phyloP scores from a whole-genome alignment of 306 rosid genomes.

The Glycyrrhiza uralensis region DNA sequence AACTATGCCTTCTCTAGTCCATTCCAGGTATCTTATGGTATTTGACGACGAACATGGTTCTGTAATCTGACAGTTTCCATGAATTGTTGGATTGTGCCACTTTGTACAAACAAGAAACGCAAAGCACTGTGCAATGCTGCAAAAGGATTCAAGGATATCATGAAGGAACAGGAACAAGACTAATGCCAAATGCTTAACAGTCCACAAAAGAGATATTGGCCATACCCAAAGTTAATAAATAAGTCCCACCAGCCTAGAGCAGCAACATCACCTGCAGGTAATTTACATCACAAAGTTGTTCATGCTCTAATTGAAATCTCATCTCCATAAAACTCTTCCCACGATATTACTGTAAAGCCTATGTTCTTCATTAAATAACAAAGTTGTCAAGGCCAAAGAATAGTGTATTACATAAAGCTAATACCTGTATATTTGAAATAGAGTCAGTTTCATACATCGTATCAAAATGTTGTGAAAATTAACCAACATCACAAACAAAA shows the following conservation, averaged over 20 bases:
- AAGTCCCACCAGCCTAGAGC: constrained; percentile 98
- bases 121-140: constrained; percentile 96
- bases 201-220: constrained; percentile 8
- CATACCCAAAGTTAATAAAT: constrained; percentile 83
- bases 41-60: constrained; percentile 62
- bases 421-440: neutral
- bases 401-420: neutral
- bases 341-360: too few relatives aligned
- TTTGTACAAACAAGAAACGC: constrained; percentile 93
- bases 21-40: constrained; percentile 59
- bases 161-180: constrained; percentile 17
- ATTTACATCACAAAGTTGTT: too few relatives aligned
- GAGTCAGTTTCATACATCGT: neutral
- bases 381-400: neutral
- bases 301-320: too few relatives aligned
- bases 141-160: constrained; percentile 27
- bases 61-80: constrained; percentile 53
- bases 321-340: too few relatives aligned
- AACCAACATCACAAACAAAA: neutral
- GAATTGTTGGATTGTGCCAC: constrained; percentile 94
- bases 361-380: neutral
- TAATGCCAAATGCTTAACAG: constrained; percentile 5
- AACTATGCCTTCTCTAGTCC: constrained; percentile 72
- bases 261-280: constrained; percentile 73
- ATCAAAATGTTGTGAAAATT: neutral